Conservation (phyloP, 495 filamentous ascomycete species). For the Sporormia fimetaria region DNA sequence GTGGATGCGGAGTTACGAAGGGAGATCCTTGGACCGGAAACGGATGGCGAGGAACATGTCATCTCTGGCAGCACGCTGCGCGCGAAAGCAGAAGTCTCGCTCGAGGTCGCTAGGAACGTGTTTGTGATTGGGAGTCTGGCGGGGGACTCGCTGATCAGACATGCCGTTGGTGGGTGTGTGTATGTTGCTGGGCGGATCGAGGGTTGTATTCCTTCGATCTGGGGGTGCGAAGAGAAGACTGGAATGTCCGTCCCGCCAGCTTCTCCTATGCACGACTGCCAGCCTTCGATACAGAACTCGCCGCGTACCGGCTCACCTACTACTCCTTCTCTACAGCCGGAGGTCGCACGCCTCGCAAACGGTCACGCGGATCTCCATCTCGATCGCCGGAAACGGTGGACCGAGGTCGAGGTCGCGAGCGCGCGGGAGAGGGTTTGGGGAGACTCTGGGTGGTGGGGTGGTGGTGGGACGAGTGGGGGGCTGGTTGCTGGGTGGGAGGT, state of each 20-base stretch:
- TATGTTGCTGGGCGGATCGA: slow-evolving; percentile 48
- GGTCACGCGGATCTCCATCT: slow-evolving; percentile 27
- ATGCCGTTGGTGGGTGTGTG: slow-evolving; percentile 51
- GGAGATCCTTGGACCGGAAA: slow-evolving; percentile 39
- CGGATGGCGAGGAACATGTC: not conserved
- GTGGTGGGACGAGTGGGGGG: too few species aligned
- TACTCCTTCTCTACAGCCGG: not conserved
- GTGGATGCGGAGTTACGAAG: slow-evolving; percentile 39
- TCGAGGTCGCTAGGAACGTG: slow-evolving; percentile 46
- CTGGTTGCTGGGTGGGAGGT: too few species aligned
- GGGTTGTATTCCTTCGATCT: slow-evolving; percentile 2
- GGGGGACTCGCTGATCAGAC: slow-evolving; percentile 54
- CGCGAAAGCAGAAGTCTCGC: slow-evolving; percentile 40
- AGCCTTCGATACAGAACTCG: not conserved
- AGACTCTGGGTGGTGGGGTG: slow-evolving; percentile 24
- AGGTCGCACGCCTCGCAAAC: slow-evolving; percentile 13
- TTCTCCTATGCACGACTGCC: not conserved
- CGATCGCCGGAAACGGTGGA: slow-evolving; percentile 21
- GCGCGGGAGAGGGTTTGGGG: slow-evolving; percentile 22
- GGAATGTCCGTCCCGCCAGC: too few species aligned
- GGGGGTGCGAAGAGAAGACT: not conserved
- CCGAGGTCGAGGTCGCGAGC: slow-evolving; percentile 16
- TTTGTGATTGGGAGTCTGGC: slow-evolving; percentile 54
- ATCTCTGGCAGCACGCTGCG: slow-evolving; percentile 49
- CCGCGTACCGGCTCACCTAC: too few species aligned